These are phyloP conservation scores for Auricularia cornea DNA, from an alignment of 768 basidiomycete species.

Conservation along the genomic window DNA sequence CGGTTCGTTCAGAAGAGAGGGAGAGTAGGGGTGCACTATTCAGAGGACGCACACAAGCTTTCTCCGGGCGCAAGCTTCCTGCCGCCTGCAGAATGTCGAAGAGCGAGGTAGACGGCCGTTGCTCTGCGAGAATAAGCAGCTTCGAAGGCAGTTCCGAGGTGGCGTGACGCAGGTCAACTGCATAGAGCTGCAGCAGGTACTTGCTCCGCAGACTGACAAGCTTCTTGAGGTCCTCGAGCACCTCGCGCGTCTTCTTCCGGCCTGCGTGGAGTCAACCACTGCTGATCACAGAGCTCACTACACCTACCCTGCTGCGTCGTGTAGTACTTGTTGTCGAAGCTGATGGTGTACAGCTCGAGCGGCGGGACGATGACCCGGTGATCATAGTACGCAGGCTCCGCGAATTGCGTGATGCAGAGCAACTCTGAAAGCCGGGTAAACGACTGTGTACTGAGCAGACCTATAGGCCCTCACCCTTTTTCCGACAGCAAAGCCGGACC, in stretches of 20 bases:
- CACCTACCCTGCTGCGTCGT: conserved; percentile 52
- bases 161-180: conserved; percentile 53
- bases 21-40: background rate
- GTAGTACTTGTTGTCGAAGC: conserved; percentile 65
- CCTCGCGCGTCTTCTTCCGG: conserved; percentile 54
- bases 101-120: conserved; percentile 55
- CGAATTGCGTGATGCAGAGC: conserved; percentile 60
- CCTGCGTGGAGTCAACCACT: conserved; percentile 34
- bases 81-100: conserved; percentile 71
- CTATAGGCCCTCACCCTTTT: no score
- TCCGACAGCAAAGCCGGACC: conserved; percentile 66
- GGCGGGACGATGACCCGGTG: conserved; percentile 43
- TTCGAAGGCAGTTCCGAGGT: conserved; percentile 41
- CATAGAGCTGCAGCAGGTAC: conserved; percentile 59
- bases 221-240: conserved; percentile 60
- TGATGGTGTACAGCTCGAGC: conserved; percentile 57
- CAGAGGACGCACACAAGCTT: conserved; percentile 47
- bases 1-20: background rate
- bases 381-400: conserved; percentile 68
- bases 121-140: conserved; percentile 63
- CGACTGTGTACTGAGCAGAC: no score
- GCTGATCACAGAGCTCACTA: no score
- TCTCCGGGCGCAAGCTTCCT: conserved; percentile 62
- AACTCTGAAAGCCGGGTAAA: no score
- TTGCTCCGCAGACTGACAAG: conserved; percentile 51